Conservation (phyloP, 2,329 filamentous ascomycete species). For the Pseudogymnoascus sp. region DNA sequence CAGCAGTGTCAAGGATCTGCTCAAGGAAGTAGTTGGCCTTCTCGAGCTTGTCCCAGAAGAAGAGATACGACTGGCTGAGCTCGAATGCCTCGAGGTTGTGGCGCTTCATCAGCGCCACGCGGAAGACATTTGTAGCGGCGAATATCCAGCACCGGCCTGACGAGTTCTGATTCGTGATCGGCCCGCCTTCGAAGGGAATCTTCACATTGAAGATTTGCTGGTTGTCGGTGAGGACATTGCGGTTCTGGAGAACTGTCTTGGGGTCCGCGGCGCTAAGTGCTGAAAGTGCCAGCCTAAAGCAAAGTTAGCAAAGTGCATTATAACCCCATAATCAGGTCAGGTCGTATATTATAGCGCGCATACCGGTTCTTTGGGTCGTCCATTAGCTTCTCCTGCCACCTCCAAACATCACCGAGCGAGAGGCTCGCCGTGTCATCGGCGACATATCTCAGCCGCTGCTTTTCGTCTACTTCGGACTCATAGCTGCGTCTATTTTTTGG, state of each 20-base stretch:
- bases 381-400: conserved; percentile 56
- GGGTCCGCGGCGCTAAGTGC: conserved; percentile 64
- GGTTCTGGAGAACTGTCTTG: conserved; percentile 56
- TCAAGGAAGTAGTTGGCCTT: conserved; percentile 88
- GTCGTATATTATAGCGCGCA: conserved; percentile 12
- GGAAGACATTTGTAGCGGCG: conserved; percentile 83
- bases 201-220: conserved; percentile 76
- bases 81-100: conserved; percentile 73
- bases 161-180: conserved; percentile 75
- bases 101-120: conserved; percentile 78
- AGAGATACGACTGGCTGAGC: conserved; percentile 80
- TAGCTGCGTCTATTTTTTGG: conserved; percentile 13
- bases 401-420: conserved; percentile 41
- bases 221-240: conserved; percentile 55
- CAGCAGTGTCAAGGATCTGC: conserved; percentile 67
- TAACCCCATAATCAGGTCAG: neutral
- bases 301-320: neutral
- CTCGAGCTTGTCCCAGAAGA: conserved; percentile 92
- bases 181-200: conserved; percentile 72
- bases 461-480: conserved; percentile 32
- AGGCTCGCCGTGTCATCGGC: conserved; percentile 33
- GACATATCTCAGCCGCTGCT: conserved; percentile 12
- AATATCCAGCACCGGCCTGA: conserved; percentile 90
- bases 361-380: conserved; percentile 60
- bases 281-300: conserved; percentile 60